These are phyloP conservation scores for Breviolum minutum DNA, from an alignment of 73 alveolate species.

Conservation along the genomic window DNA sequence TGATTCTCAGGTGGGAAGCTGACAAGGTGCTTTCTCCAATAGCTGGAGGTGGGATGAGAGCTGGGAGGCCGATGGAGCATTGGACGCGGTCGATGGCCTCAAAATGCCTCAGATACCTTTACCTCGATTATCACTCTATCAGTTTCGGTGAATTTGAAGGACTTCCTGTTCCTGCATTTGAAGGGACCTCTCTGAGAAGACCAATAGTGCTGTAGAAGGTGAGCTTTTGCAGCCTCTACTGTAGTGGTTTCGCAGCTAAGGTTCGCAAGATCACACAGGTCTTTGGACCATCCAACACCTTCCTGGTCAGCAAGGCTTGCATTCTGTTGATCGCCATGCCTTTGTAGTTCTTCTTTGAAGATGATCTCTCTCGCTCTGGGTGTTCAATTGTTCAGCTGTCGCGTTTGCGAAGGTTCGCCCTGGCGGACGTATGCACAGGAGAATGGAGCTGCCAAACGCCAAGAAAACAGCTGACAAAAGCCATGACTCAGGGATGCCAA, in stretches of 20 bases:
- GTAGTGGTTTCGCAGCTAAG: not conserved
- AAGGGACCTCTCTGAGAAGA: not conserved
- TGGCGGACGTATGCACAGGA: slow-evolving; percentile 50
- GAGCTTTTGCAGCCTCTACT: not conserved
- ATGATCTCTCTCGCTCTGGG: not conserved
- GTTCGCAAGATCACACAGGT: slow-evolving; percentile 72
- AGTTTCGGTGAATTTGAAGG: too few species aligned
- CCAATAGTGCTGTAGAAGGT: too few species aligned
- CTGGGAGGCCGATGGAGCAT: slow-evolving; percentile 89
- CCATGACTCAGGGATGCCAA: too few species aligned
- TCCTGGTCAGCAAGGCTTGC: slow-evolving; percentile 77
- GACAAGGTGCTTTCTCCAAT: not conserved
- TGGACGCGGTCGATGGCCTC: slow-evolving; percentile 38
- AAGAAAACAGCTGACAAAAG: not conserved
- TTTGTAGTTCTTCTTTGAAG: not conserved
- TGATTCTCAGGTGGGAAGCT: not conserved
- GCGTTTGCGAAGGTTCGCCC: slow-evolving; percentile 48
- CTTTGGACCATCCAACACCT: slow-evolving; percentile 90
- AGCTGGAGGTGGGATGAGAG: slow-evolving; percentile 39
- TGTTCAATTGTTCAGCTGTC: not conserved
- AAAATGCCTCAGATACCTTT: not conserved
- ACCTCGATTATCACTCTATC: not conserved
- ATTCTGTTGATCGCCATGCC: not conserved
- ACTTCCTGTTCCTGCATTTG: not conserved
- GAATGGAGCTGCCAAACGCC: slow-evolving; percentile 67